These are phyloP conservation scores for Colletotrichum melonis DNA, from an alignment of 2,329 filamentous ascomycete genomes.

Conservation along the genomic window DNA sequence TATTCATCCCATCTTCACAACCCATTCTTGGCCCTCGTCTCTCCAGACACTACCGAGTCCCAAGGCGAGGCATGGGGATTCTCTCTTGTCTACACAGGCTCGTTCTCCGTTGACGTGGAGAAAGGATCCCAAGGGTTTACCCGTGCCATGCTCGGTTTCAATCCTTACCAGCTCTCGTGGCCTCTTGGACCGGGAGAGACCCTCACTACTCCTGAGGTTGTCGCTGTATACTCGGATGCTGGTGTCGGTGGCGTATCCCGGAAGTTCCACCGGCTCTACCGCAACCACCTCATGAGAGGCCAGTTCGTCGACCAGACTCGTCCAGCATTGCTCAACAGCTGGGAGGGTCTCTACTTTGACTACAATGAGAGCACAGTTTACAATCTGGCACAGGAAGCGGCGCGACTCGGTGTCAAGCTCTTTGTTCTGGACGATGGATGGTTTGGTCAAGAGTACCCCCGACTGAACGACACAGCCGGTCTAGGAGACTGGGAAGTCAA, in stretches of 20 bases:
- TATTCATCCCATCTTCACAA: slow-evolving; percentile 75
- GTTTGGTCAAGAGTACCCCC: slow-evolving; percentile 73
- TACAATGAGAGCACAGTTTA: slow-evolving; percentile 68
- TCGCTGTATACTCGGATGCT: slow-evolving; percentile 68
- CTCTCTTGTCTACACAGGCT: slow-evolving; percentile 73
- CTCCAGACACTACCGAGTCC: slow-evolving; percentile 68
- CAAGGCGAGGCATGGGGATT: slow-evolving; percentile 73
- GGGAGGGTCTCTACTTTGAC: slow-evolving; percentile 72
- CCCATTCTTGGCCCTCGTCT: slow-evolving; percentile 69
- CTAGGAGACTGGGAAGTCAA: slow-evolving; percentile 74
- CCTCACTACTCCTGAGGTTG: slow-evolving; percentile 71
- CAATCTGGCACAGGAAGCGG: slow-evolving; percentile 65
- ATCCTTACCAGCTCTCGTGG: slow-evolving; percentile 71
- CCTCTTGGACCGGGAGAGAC: slow-evolving; percentile 65
- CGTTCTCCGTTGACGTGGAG: slow-evolving; percentile 71
- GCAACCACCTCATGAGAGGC: slow-evolving; percentile 69
- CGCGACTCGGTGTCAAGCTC: slow-evolving; percentile 69
- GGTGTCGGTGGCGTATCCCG: slow-evolving; percentile 73
- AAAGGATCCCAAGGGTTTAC: slow-evolving; percentile 71
- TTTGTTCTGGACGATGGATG: slow-evolving; percentile 76
- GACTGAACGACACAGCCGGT: slow-evolving; percentile 66
- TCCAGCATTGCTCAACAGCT: slow-evolving; percentile 72
- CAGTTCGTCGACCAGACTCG: slow-evolving; percentile 63
- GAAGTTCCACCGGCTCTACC: slow-evolving; percentile 70
- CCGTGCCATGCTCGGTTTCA: slow-evolving; percentile 69